Evolutionary conservation across 345 rosid genomes (phyloP).

Genomic region (Garcia nutans): DNA sequence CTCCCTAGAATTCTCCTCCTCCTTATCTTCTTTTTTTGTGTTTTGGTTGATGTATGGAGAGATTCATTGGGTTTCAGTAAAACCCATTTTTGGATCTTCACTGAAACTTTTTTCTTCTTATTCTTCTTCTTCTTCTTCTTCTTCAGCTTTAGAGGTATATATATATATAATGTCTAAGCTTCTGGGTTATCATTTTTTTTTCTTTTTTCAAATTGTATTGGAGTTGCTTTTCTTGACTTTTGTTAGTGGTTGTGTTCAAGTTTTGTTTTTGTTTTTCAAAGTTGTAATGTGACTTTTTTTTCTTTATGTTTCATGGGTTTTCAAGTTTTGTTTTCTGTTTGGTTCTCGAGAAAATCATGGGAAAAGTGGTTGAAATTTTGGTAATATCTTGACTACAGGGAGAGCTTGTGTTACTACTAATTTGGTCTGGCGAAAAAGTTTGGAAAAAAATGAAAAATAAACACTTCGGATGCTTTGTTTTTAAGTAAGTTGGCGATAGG

Average conservation of each 20-base stretch:
- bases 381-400: not conserved
- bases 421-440: conserved; percentile 25
- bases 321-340: conserved; percentile 7
- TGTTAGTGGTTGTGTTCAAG: not conserved
- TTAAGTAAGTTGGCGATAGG: conserved; percentile 15
- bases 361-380: not conserved
- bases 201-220: not conserved
- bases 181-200: conserved; percentile 12
- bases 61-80: not conserved
- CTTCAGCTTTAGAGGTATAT: not conserved
- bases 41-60: not conserved
- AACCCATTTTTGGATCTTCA: conserved; percentile 7
- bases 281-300: conserved; percentile 14
- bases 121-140: not conserved
- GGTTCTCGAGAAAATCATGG: conserved; percentile 29
- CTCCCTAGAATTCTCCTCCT: conserved; percentile 15
- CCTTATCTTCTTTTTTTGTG: conserved; percentile 22
- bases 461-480: conserved; percentile 12
- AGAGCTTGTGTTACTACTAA: not conserved
- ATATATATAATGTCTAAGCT: not conserved
- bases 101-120: too few relatives aligned
- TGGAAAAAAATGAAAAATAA: not conserved
- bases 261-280: conserved; percentile 9
- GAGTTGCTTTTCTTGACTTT: not conserved
- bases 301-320: not conserved